phyloP scores from a whole-genome alignment of 108 stramenopile species.

The Heterococcus sp. region DNA sequence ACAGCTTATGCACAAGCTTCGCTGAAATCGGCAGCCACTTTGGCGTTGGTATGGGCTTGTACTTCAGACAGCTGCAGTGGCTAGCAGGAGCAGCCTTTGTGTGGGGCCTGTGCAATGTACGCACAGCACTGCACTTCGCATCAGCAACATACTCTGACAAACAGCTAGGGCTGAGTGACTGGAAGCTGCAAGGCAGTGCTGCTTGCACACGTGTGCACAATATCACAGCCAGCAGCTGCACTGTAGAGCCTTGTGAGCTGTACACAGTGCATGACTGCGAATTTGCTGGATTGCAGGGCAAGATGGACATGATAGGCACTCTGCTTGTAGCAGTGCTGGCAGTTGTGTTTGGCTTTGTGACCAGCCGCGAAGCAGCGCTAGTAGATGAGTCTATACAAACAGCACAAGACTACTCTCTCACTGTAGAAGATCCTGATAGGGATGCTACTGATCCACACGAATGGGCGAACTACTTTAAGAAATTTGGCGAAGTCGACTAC shows the following conservation, averaged over 20 bases:
- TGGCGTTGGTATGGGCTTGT: background rate
- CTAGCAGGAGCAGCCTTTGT: background rate
- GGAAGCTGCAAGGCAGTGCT: background rate
- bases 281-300: background rate
- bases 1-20: background rate
- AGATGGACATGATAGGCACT: background rate
- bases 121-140: background rate
- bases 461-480: conserved; percentile 63
- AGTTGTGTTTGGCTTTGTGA: background rate
- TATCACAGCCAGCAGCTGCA: background rate
- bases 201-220: background rate
- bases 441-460: conserved; percentile 71
- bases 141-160: background rate
- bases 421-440: conserved; percentile 69
- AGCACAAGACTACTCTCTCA: conserved; percentile 50
- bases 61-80: conserved; percentile 1
- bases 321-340: background rate
- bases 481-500: conserved; percentile 63
- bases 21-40: background rate
- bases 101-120: background rate
- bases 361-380: background rate
- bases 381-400: background rate
- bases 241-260: background rate
- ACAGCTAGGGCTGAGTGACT: background rate
- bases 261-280: background rate